phyloP scores from a whole-genome alignment of 2,329 filamentous ascomycete species.

The Xylariaceae sp. region DNA sequence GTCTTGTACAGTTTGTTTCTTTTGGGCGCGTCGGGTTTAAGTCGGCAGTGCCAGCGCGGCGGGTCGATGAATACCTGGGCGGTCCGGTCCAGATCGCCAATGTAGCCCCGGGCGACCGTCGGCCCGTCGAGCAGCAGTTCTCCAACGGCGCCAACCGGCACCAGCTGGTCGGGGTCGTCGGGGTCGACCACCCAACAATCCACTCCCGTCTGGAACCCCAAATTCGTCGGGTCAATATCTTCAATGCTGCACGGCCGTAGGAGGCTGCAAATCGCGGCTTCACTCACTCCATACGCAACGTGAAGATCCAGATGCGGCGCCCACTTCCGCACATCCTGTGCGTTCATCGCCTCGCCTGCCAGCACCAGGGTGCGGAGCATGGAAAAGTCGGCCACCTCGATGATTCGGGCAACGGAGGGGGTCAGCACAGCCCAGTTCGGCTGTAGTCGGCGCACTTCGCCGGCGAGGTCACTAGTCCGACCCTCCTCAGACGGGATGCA shows the following conservation, averaged over 20 bases:
- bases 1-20: constrained; percentile 41
- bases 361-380: constrained; percentile 22
- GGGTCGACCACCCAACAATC: constrained; percentile 39
- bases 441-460: constrained; percentile 17
- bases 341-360: constrained; percentile 33
- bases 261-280: constrained; percentile 6
- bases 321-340: constrained; percentile 17
- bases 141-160: constrained; percentile 34
- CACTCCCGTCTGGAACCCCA: constrained; percentile 3
- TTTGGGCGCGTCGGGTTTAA: constrained; percentile 44
- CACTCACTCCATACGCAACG: constrained; percentile 17
- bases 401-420: constrained; percentile 22
- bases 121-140: constrained; percentile 39
- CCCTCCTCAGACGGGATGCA: constrained; percentile 39
- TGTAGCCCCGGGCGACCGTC: constrained; percentile 37
- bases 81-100: constrained; percentile 37
- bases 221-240: constrained; percentile 2
- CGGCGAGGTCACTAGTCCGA: constrained; percentile 33
- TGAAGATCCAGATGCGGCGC: constrained; percentile 7
- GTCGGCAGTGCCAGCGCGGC: constrained; percentile 24
- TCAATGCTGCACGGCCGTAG: background rate
- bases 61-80: constrained; percentile 39
- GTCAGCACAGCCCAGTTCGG: constrained; percentile 25
- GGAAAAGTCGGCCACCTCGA: constrained; percentile 22
- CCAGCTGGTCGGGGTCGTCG: constrained; percentile 31